Conservation (phyloP, 1,139 yeast genomes). For the Kurtzmaniella quercitrusa region DNA sequence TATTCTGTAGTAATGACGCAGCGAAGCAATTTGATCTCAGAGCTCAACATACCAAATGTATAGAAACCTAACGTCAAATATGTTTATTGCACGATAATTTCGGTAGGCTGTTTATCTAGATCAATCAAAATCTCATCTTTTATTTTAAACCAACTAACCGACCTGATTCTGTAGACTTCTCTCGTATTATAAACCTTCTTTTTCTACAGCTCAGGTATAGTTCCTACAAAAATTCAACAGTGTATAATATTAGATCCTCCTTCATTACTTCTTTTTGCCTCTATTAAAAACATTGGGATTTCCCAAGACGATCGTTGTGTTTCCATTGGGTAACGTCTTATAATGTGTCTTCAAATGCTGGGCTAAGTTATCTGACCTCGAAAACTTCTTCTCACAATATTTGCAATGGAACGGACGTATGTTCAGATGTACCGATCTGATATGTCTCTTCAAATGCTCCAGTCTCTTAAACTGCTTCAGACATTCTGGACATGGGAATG, state of each 20-base stretch:
- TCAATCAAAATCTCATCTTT: too few relatives aligned
- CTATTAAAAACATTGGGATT: conserved; percentile 30
- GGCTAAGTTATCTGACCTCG: conserved; percentile 45
- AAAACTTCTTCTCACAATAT: conserved; percentile 46
- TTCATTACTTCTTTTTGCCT: conserved; percentile 19
- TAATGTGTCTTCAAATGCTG: conserved; percentile 49
- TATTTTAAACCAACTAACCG: too few relatives aligned
- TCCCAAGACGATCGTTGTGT: conserved; percentile 35
- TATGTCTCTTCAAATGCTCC: conserved; percentile 47
- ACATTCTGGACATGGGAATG: conserved; percentile 46
- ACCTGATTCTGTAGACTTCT: too few relatives aligned
- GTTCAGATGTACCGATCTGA: conserved; percentile 46
- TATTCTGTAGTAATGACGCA: neutral
- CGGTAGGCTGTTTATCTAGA: too few relatives aligned
- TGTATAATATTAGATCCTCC: too few relatives aligned
- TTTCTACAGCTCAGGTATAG: neutral
- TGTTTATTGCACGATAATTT: too few relatives aligned
- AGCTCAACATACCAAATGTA: too few relatives aligned
- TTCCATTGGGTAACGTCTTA: conserved; percentile 33
- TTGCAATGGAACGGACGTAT: conserved; percentile 48
- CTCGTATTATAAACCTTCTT: too few relatives aligned
- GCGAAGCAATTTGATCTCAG: too few relatives aligned
- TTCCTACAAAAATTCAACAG: too few relatives aligned
- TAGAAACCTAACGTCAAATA: too few relatives aligned
- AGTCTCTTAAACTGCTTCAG: conserved; percentile 45